These are phyloP conservation scores for Cicer judaicum DNA, from an alignment of 306 rosid species.

Conservation along the genomic window DNA sequence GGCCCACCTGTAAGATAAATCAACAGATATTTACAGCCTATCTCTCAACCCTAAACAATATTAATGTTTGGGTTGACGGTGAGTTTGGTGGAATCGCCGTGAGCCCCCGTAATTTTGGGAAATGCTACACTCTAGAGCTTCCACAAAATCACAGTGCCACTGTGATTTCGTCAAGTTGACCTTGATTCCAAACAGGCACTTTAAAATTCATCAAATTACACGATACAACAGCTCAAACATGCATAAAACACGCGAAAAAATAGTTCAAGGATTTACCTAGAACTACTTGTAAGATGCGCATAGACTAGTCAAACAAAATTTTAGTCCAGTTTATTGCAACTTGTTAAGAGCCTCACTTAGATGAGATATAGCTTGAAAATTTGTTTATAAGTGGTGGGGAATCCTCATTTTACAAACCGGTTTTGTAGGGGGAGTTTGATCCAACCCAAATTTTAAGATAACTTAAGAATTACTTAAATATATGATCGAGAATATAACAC, in stretches of 20 bases:
- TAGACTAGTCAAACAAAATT: slow-evolving; percentile 37
- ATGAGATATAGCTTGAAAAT: too few species aligned
- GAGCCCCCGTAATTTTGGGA: too few species aligned
- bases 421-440: too few species aligned
- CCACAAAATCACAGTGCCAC: too few species aligned
- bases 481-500: slow-evolving; percentile 11
- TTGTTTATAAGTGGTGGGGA: too few species aligned
- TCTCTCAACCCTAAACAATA: slow-evolving; percentile 33
- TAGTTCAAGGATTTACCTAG: slow-evolving; percentile 12
- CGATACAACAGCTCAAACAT: slow-evolving; percentile 8
- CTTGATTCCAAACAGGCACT: too few species aligned
- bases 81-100: too few species aligned
- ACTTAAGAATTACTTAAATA: slow-evolving; percentile 27
- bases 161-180: too few species aligned
- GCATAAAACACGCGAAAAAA: slow-evolving; percentile 13
- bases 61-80: background rate
- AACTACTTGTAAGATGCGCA: slow-evolving; percentile 42
- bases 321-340: slow-evolving; percentile 5
- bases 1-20: slow-evolving; percentile 84
- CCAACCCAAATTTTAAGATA: too few species aligned
- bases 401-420: too few species aligned
- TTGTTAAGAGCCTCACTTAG: too few species aligned
- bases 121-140: too few species aligned
- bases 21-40: slow-evolving; percentile 39
- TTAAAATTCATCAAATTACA: slow-evolving; percentile 29